Conservation (phyloP, 352 stramenopile species). For the Phytopythium helicoides region DNA sequence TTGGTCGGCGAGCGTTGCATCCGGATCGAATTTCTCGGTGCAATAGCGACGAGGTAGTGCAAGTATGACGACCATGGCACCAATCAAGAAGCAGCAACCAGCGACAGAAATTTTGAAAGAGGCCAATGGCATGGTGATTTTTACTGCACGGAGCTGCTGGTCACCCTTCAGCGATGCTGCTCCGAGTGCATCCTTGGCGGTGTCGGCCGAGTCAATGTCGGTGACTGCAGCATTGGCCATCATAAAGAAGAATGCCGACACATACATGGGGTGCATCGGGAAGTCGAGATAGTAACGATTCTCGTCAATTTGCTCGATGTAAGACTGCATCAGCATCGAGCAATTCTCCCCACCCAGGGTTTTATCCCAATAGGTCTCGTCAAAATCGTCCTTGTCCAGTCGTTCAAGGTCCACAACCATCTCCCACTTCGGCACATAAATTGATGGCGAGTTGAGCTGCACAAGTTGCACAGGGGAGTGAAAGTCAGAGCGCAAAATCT, state of each 20-base stretch:
- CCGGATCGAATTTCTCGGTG: constrained; percentile 23
- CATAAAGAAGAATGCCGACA: constrained; percentile 41
- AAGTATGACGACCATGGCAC: constrained; percentile 21
- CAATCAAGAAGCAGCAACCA: constrained; percentile 19
- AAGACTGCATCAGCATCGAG: constrained; percentile 46
- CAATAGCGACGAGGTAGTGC: constrained; percentile 20
- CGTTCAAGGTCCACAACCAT: constrained; percentile 20
- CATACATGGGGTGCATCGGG: constrained; percentile 44
- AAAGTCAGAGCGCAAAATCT: constrained; percentile 27
- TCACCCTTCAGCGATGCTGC: constrained; percentile 37
- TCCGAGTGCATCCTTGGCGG: constrained; percentile 14
- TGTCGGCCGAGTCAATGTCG: not conserved
- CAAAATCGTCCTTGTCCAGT: constrained; percentile 25
- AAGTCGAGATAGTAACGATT: constrained; percentile 41
- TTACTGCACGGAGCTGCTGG: constrained; percentile 23
- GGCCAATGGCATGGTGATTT: constrained; percentile 24
- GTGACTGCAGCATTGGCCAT: constrained; percentile 34
- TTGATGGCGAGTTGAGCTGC: constrained; percentile 27
- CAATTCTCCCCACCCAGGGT: constrained; percentile 21
- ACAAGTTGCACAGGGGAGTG: constrained; percentile 40
- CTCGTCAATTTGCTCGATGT: constrained; percentile 29
- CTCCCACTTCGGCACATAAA: constrained; percentile 9
- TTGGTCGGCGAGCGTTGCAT: constrained; percentile 20
- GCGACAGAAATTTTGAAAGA: constrained; percentile 32
- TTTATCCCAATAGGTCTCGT: constrained; percentile 13